Evolutionary conservation across 495 filamentous ascomycete species (phyloP).

Genomic region (Aspergillus egyptiacus): DNA sequence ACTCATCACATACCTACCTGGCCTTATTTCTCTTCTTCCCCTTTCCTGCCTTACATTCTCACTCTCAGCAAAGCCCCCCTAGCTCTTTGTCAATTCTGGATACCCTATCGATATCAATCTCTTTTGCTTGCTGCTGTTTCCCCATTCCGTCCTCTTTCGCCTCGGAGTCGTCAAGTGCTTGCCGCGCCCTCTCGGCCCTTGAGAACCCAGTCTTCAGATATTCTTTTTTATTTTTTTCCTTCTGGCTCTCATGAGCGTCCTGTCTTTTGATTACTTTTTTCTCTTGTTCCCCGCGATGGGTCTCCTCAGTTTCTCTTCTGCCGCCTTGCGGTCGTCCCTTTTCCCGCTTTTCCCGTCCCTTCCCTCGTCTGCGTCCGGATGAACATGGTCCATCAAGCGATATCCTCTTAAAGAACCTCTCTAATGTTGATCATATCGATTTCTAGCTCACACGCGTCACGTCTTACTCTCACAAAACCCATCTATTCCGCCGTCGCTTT

Average conservation of each 20-base stretch:
- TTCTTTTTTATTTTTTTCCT: constrained; percentile 13
- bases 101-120: constrained; percentile 6
- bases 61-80: constrained; percentile 12
- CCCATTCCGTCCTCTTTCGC: constrained; percentile 10
- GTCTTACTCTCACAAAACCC: neutral
- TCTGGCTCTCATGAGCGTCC: constrained; percentile 18
- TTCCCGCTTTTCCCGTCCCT: constrained; percentile 15
- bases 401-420: constrained; percentile 24
- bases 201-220: constrained; percentile 16
- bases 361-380: constrained; percentile 19
- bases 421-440: constrained; percentile 38
- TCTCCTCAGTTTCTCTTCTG: constrained; percentile 7
- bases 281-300: constrained; percentile 5
- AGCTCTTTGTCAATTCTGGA: no score
- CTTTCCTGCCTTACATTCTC: constrained; percentile 15
- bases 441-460: constrained; percentile 31
- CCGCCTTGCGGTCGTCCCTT: constrained; percentile 6
- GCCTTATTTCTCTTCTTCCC: constrained; percentile 22
- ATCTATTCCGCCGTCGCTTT: neutral
- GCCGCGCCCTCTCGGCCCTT: constrained; percentile 23
- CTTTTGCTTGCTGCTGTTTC: constrained; percentile 18
- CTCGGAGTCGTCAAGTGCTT: constrained; percentile 11
- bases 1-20: constrained; percentile 8
- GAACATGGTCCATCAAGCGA: constrained; percentile 19
- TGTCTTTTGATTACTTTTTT: constrained; percentile 19